Base-by-base conservation (phyloP, 176 grass and related monocot species). In the Oryza rufipogon region DNA sequence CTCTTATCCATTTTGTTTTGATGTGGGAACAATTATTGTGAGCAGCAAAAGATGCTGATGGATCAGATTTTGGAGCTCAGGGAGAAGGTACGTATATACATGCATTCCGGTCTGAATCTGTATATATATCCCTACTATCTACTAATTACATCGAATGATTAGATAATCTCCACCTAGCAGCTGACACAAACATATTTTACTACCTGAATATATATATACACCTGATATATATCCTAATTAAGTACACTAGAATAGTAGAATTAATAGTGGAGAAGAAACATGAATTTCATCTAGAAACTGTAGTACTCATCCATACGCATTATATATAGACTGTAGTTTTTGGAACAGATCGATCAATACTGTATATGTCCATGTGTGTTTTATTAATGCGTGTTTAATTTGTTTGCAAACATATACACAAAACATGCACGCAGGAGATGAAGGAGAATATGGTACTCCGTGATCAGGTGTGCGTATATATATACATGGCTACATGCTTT, bases 371-470 rank as follows among this genome's bases (percentile, higher is more conserved):
- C 41, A 42, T 42, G 41, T 9, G 41, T 42, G 41, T 42, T 2
- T 42, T 42, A 42, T 9, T 42, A 42, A 60, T 60, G 20, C n/a
- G 20, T 22, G 52, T 56, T 56, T 56, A 61, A 61, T 61, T 23
- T 54, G 25, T 28, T 75, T 33, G 73, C 71, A 8, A 42, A 42
- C 34, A 36, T 36, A 36, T 36, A 36, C 34, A 36, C 34, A 36
- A 36, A 36, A 36, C 41, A 42, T 42, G 41, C 44, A 42, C 75
- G 45, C 86, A 97, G 94, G 92, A 92, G 83, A 87, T 48, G 52
- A 91, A 77, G 76, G 90, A 97, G 76, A 97, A 97, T 49, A 63
- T 25, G 12, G 32, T 87, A 28, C 88, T 97, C 71, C 92, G 64
- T 49, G 77, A 69, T 33, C 88, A 90, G 93, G 90, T 92, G 81